Evolutionary conservation across 1,139 yeast species (phyloP).

Genomic region (Entelexis sorbosivorans): DNA sequence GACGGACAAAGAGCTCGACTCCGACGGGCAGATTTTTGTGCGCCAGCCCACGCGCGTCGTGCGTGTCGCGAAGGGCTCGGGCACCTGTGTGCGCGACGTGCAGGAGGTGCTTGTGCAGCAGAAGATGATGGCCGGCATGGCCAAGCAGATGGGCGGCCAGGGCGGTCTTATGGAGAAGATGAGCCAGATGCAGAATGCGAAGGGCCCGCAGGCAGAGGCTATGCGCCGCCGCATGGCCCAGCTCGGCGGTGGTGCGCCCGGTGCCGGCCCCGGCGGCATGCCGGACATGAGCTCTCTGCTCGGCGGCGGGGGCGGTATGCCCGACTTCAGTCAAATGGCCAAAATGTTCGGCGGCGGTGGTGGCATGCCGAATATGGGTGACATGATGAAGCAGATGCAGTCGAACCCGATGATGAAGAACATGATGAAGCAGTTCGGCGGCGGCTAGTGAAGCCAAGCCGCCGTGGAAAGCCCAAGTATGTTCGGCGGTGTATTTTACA

Average conservation of each 20-base stretch:
- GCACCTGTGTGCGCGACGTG: conserved; percentile 84
- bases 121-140: conserved; percentile 92
- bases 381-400: conserved; percentile 47
- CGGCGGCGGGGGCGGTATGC: conserved; percentile 34
- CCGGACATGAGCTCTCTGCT: conserved; percentile 29
- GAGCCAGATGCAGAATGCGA: conserved; percentile 31
- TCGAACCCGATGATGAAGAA: conserved; percentile 66
- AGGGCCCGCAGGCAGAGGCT: conserved; percentile 32
- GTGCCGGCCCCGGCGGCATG: conserved; percentile 27
- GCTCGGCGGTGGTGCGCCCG: conserved; percentile 28
- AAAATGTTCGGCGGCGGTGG: conserved; percentile 30
- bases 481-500: too few species aligned
- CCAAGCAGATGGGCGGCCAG: conserved; percentile 52
- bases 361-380: conserved; percentile 40
- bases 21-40: conserved; percentile 74
- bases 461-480: too few species aligned
- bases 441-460: conserved; percentile 34
- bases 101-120: conserved; percentile 89
- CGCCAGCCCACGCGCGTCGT: conserved; percentile 77
- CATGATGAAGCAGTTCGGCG: conserved; percentile 67
- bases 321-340: conserved; percentile 42
- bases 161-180: conserved; percentile 36
- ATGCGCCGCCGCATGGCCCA: conserved; percentile 32
- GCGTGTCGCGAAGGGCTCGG: conserved; percentile 93
- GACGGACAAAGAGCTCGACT: conserved; percentile 84